Conservation (phyloP, 257 asterid species). For the Craterostigma plantagineum region DNA sequence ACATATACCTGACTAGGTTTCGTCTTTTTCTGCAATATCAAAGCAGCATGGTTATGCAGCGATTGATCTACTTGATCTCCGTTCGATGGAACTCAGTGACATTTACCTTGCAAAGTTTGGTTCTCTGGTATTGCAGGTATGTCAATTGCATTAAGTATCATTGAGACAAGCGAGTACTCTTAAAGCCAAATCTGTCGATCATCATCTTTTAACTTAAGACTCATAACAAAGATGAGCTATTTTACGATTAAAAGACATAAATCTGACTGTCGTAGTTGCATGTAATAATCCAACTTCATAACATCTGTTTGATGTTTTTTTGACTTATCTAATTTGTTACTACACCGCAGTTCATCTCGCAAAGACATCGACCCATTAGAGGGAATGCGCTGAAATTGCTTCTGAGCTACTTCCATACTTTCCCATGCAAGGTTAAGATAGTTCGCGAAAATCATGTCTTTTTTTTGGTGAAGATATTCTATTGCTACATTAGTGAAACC, state of each 20-base stretch:
- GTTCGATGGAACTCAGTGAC: constrained; percentile 27
- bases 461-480: no score
- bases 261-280: constrained; percentile 4
- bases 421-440: constrained; percentile 81
- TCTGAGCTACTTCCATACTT: constrained; percentile 38
- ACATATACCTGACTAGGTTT: neutral
- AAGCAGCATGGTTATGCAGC: constrained; percentile 72
- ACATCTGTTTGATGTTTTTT: constrained; percentile 1
- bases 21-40: neutral
- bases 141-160: no score
- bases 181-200: no score
- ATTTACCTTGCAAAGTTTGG: constrained; percentile 40
- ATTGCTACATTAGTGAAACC: no score
- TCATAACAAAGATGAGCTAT: no score
- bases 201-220: no score
- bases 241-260: no score
- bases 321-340: constrained; percentile 8
- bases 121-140: constrained; percentile 62
- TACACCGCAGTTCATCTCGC: constrained; percentile 56
- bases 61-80: constrained; percentile 38
- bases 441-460: neutral
- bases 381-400: constrained; percentile 65
- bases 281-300: constrained; percentile 3
- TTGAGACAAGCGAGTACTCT: no score
- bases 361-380: constrained; percentile 59